phyloP scores from a whole-genome alignment of 163 green algal genomes.

The Dunaliella salina region DNA sequence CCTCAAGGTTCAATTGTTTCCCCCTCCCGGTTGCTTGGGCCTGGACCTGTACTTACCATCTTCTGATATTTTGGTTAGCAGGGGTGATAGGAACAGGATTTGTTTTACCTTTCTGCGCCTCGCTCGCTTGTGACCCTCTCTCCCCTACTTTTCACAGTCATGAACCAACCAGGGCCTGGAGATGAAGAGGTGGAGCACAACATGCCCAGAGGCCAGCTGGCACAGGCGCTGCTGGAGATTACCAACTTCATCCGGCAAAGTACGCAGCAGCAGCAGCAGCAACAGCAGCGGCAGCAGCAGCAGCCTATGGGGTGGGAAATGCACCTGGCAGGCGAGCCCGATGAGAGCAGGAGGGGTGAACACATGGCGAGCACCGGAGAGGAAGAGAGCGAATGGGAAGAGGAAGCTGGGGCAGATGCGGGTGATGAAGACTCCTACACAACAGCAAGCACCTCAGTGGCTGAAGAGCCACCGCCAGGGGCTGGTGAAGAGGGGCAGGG shows the following conservation, averaged over 20 bases:
- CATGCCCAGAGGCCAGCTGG: background rate
- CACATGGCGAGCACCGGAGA: background rate
- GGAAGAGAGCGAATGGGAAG: background rate
- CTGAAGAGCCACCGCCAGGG: background rate
- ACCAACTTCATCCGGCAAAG: slow-evolving; percentile 1
- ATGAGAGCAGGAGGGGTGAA: background rate
- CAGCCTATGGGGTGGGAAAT: background rate
- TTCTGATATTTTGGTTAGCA: too few species aligned
- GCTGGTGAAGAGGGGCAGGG: background rate
- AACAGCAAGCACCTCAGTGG: background rate
- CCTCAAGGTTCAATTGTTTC: too few species aligned
- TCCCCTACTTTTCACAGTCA: background rate
- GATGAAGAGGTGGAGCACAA: background rate
- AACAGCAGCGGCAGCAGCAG: background rate
- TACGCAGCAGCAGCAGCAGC: background rate
- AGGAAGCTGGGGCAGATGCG: too few species aligned
- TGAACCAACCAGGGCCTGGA: background rate
- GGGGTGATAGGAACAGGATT: too few species aligned
- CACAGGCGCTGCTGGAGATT: background rate
- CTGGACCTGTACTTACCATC: too few species aligned
- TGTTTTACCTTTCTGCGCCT: too few species aligned
- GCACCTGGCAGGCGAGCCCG: background rate
- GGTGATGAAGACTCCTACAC: background rate
- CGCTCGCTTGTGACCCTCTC: too few species aligned
- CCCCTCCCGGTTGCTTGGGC: too few species aligned